Evolutionary conservation across 345 rosid species (phyloP).

Genomic region (Zanthoxylum bungeanum): DNA sequence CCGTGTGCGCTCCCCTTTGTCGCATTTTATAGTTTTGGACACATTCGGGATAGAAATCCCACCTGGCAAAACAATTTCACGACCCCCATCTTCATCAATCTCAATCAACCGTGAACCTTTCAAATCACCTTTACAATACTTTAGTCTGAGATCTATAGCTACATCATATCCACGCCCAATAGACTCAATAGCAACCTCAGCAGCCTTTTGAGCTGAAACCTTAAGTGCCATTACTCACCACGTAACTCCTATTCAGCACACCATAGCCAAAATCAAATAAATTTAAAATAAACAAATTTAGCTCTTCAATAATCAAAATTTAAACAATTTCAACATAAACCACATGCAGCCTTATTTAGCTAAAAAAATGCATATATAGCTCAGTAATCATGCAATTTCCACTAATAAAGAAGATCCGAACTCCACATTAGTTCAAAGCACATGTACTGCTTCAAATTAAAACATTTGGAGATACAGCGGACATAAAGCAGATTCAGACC

Average conservation of each 20-base stretch:
- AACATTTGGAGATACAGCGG: not conserved
- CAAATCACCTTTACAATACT: conserved; percentile 65
- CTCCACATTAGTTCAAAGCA: not conserved
- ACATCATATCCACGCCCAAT: conserved; percentile 91
- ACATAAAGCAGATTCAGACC: not conserved
- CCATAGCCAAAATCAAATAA: conserved; percentile 17
- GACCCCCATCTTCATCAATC: conserved; percentile 52
- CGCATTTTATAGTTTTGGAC: conserved; percentile 83
- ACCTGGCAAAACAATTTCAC: conserved; percentile 75
- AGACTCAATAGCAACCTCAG: conserved; percentile 78
- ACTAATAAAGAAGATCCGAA: no score
- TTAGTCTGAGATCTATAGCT: conserved; percentile 68
- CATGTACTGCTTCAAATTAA: not conserved
- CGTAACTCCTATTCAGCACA: conserved; percentile 28
- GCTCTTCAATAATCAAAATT: conserved; percentile 7
- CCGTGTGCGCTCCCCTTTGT: conserved; percentile 86
- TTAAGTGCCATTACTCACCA: conserved; percentile 66
- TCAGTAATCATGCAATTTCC: no score
- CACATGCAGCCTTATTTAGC: not conserved
- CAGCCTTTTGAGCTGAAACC: conserved; percentile 71
- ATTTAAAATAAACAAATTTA: not conserved
- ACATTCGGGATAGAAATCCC: conserved; percentile 76
- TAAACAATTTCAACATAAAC: not conserved
- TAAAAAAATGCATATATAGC: not conserved
- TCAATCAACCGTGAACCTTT: conserved; percentile 61